These are phyloP conservation scores for Penicillium verrucosum DNA, from an alignment of 2,329 filamentous ascomycete species.

Conservation along the genomic window DNA sequence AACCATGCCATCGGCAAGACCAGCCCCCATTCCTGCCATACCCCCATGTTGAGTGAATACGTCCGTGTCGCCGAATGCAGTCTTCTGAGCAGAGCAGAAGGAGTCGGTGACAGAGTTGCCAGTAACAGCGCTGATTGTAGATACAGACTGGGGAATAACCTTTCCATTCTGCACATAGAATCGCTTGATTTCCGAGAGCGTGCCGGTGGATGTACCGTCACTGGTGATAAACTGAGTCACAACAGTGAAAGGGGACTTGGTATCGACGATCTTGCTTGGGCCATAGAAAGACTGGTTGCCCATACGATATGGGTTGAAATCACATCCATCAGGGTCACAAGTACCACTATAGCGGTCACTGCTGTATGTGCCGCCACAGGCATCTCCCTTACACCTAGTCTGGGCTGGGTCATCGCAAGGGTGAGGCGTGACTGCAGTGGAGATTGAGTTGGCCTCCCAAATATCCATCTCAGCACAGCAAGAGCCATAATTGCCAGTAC, in stretches of 20 bases:
- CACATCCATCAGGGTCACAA: conserved; percentile 69
- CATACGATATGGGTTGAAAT: conserved; percentile 67
- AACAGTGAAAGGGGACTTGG: conserved; percentile 58
- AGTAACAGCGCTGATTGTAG: conserved; percentile 45
- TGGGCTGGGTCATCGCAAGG: conserved; percentile 54
- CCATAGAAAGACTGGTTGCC: conserved; percentile 64
- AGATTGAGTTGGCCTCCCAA: conserved; percentile 66
- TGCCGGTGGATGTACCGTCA: conserved; percentile 49
- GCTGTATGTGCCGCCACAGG: conserved; percentile 53
- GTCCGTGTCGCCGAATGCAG: conserved; percentile 53
- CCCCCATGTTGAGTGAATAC: conserved; percentile 56
- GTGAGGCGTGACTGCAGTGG: conserved; percentile 63
- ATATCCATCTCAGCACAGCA: conserved; percentile 68
- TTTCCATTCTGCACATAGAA: conserved; percentile 63
- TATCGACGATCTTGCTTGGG: conserved; percentile 56
- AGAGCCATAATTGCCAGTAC: conserved; percentile 52
- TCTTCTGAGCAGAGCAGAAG: conserved; percentile 58
- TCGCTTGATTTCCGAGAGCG: conserved; percentile 59
- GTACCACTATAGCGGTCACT: conserved; percentile 56
- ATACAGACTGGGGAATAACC: conserved; percentile 55
- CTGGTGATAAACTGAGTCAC: conserved; percentile 64
- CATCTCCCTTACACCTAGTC: conserved; percentile 49
- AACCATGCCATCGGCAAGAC: conserved; percentile 48
- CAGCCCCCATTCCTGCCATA: conserved; percentile 32
- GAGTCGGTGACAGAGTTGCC: conserved; percentile 55